phyloP scores from a whole-genome alignment of 2,329 filamentous ascomycete species.

The Xylariaceae sp. region DNA sequence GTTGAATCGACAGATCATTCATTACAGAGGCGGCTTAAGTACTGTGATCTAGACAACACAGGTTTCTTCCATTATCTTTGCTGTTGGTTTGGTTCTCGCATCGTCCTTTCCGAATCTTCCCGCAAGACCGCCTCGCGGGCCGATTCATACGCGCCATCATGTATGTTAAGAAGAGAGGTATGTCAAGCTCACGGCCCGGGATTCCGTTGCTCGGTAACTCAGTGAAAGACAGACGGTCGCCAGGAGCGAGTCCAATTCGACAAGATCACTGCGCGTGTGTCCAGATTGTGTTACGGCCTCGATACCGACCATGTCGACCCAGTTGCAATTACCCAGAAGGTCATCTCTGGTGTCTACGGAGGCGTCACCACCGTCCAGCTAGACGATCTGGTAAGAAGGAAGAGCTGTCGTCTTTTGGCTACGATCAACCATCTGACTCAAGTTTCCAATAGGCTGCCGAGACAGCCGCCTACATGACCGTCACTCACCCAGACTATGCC shows the following conservation, averaged over 20 bases:
- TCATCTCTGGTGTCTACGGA: constrained; percentile 98
- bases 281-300: constrained; percentile 93
- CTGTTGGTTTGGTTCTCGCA: background rate
- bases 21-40: constrained; percentile 7
- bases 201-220: constrained; percentile 9
- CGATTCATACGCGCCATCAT: constrained; percentile 37
- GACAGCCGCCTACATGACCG: constrained; percentile 99
- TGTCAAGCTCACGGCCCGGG: constrained; percentile 27
- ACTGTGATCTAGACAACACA: background rate
- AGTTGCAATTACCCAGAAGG: constrained; percentile 97
- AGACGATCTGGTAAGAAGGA: constrained; percentile 77
- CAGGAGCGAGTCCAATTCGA: constrained; percentile 99
- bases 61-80: background rate
- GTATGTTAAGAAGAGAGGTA: constrained; percentile 61
- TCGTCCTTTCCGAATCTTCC: constrained; percentile 16
- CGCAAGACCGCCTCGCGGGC: constrained; percentile 4
- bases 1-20: constrained; percentile 16
- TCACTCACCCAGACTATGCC: constrained; percentile 97
- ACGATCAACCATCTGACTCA: constrained; percentile 4
- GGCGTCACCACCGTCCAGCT: constrained; percentile 95
- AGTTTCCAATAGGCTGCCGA: constrained; percentile 70
- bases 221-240: constrained; percentile 69
- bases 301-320: constrained; percentile 94
- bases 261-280: constrained; percentile 99
- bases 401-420: too few species aligned